phyloP scores from a whole-genome alignment of 305 asterid species.

The Stenogyne calaminthoides region DNA sequence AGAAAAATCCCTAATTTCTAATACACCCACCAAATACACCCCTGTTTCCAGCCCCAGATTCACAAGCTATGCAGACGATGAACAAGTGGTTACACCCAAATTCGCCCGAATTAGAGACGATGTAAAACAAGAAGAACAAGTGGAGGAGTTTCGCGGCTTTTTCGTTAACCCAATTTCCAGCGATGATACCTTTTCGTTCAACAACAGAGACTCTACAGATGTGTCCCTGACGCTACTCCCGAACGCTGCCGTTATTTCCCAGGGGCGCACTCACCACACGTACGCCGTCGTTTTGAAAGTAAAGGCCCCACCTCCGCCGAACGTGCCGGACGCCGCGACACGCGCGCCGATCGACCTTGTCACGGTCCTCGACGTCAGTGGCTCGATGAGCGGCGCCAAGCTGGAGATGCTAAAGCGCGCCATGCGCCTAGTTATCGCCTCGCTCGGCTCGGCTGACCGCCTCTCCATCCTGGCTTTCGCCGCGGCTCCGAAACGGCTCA shows the following conservation, averaged over 20 bases:
- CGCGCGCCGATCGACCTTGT: slow-evolving; percentile 94
- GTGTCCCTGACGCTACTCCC: slow-evolving; percentile 63
- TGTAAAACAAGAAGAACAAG: slow-evolving; percentile 46
- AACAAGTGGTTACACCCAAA: slow-evolving; percentile 58
- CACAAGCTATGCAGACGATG: slow-evolving; percentile 57
- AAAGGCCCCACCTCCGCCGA: slow-evolving; percentile 58
- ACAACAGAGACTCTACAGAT: slow-evolving; percentile 25
- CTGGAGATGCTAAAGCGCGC: slow-evolving; percentile 89
- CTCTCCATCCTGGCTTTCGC: slow-evolving; percentile 76
- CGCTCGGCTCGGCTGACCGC: slow-evolving; percentile 88
- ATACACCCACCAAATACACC: slow-evolving; percentile 29
- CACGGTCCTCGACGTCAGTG: slow-evolving; percentile 83
- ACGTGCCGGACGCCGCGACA: slow-evolving; percentile 40
- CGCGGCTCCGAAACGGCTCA: slow-evolving; percentile 56
- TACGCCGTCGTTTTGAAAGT: slow-evolving; percentile 71
- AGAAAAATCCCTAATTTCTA: not conserved
- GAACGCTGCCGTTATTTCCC: slow-evolving; percentile 73
- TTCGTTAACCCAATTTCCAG: slow-evolving; percentile 63
- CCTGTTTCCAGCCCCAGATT: slow-evolving; percentile 33
- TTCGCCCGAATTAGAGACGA: slow-evolving; percentile 41
- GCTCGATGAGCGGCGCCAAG: slow-evolving; percentile 81
- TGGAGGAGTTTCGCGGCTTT: slow-evolving; percentile 76
- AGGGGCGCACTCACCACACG: slow-evolving; percentile 55
- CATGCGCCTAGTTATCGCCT: slow-evolving; percentile 80
- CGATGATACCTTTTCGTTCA: slow-evolving; percentile 24